A percentile compares a stretch with the other conserved stretches of the same genome.
These are phyloP conservation scores for Zygoascus ofunaensis DNA, from an alignment of 805 yeast species.

Conservation along the genomic window DNA sequence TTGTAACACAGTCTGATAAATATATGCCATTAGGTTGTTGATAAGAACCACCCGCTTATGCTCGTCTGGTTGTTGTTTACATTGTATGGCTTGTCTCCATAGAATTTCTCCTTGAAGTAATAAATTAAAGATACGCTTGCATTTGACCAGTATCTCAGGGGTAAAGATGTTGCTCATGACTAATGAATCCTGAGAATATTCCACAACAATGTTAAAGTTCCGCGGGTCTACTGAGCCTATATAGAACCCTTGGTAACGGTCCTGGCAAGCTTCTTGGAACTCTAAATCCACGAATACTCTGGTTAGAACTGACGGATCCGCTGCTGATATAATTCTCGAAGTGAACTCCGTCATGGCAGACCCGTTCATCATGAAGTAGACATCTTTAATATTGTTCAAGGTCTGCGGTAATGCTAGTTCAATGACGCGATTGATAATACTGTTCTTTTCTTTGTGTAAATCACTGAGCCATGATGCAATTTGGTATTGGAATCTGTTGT, in stretches of 20 bases:
- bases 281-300: neutral
- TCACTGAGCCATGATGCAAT: neutral
- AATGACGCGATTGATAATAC: neutral
- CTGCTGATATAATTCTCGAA: neutral
- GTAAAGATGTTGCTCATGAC: neutral
- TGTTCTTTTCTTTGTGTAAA: neutral
- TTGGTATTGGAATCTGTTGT: neutral
- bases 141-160: neutral
- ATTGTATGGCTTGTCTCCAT: neutral
- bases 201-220: too few relatives aligned
- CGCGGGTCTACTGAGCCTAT: too few relatives aligned
- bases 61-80: neutral
- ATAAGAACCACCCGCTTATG: neutral
- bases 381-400: neutral
- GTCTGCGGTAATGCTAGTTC: neutral
- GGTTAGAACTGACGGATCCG: neutral
- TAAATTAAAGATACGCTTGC: neutral
- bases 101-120: neutral
- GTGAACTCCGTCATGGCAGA: constrained; percentile 1
- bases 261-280: constrained; percentile 1
- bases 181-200: too few relatives aligned
- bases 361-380: constrained; percentile 7
- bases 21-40: neutral
- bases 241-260: too few relatives aligned
- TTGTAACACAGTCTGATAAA: constrained; percentile 1